Evolutionary conservation across 495 filamentous ascomycete species (phyloP).

Genomic region (Elaphomyces granulatus): DNA sequence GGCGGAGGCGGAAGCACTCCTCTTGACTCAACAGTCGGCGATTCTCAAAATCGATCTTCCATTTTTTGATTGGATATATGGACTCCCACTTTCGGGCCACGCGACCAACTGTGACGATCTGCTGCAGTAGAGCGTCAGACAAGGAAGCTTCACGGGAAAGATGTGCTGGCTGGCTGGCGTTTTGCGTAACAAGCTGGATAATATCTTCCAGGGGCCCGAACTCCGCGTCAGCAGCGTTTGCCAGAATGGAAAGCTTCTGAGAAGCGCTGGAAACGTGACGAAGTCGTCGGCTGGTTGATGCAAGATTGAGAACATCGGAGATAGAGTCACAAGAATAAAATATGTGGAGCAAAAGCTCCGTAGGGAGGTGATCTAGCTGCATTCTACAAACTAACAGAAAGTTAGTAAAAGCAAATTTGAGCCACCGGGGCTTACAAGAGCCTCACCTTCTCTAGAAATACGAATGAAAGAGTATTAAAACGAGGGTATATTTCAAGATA

Average conservation of each 20-base stretch:
- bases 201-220: slow-evolving; percentile 48
- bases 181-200: slow-evolving; percentile 44
- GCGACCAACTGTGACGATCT: slow-evolving; percentile 42
- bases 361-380: slow-evolving; percentile 38
- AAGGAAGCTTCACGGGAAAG: slow-evolving; percentile 30
- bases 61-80: slow-evolving; percentile 56
- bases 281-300: slow-evolving; percentile 39
- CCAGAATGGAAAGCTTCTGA: slow-evolving; percentile 40
- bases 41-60: slow-evolving; percentile 41
- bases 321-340: slow-evolving; percentile 40
- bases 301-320: slow-evolving; percentile 38
- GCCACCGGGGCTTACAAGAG: too few relatives aligned
- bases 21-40: slow-evolving; percentile 44
- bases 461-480: too few relatives aligned
- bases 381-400: too few relatives aligned
- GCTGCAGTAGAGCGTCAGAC: slow-evolving; percentile 40
- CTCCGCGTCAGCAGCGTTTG: slow-evolving; percentile 37
- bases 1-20: slow-evolving; percentile 47
- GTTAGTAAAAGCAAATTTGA: too few relatives aligned
- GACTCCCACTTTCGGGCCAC: slow-evolving; percentile 48
- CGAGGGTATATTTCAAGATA: too few relatives aligned
- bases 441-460: too few relatives aligned
- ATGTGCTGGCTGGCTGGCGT: slow-evolving; percentile 41
- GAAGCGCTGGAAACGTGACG: slow-evolving; percentile 37
- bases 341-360: slow-evolving; percentile 48